phyloP scores from a whole-genome alignment of 768 basidiomycete genomes.

The Gymnopilus dilepis region DNA sequence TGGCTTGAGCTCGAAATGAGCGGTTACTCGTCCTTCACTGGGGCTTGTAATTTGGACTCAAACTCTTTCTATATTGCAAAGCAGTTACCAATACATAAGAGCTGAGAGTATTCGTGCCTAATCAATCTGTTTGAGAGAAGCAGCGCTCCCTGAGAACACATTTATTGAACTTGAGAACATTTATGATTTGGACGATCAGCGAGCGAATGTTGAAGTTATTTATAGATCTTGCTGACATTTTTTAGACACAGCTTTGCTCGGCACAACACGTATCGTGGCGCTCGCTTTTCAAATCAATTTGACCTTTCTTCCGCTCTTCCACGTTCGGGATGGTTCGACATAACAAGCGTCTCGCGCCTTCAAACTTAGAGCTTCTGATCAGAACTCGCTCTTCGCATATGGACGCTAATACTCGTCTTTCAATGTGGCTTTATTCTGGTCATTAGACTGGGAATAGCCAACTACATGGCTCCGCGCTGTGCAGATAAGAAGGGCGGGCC shows the following conservation, averaged over 20 bases:
- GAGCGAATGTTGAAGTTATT: neutral
- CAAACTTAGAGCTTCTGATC: neutral
- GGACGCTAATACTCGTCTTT: neutral
- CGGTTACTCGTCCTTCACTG: no score
- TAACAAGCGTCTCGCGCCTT: neutral
- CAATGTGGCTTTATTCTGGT: neutral
- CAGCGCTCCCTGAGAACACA: no score
- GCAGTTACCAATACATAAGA: no score
- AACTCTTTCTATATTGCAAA: no score
- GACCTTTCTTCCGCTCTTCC: neutral
- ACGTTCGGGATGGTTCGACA: constrained; percentile 1
- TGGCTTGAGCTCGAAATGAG: no score
- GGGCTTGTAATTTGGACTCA: no score
- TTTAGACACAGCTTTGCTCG: neutral
- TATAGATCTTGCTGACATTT: neutral
- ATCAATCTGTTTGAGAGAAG: no score
- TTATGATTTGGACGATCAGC: no score
- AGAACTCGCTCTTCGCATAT: neutral
- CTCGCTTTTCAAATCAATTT: neutral
- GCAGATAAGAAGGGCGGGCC: neutral
- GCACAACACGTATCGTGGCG: neutral
- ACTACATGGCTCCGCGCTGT: neutral
- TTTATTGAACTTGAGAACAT: no score
- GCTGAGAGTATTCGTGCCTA: no score
- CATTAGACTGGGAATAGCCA: neutral